phyloP scores from a whole-genome alignment of 1,284 basidiomycete species.

The Ceratobasidium sp. region DNA sequence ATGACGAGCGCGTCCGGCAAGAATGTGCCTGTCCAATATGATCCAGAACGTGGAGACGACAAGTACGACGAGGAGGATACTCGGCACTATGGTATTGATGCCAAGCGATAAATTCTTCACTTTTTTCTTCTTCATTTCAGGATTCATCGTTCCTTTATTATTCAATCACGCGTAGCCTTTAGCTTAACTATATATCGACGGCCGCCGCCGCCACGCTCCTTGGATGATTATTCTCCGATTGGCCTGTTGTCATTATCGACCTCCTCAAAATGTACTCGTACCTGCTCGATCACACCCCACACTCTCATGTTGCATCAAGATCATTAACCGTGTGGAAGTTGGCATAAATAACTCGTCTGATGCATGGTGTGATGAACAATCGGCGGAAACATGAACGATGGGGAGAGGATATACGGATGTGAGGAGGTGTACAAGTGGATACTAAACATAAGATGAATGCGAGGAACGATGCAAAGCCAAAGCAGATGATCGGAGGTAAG shows the following conservation, averaged over 20 bases:
- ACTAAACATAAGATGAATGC: slow-evolving; percentile 41
- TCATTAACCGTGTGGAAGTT: slow-evolving; percentile 18
- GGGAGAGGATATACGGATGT: slow-evolving; percentile 23
- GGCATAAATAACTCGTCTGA: slow-evolving; percentile 31
- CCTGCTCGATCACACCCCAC: background rate
- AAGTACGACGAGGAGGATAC: slow-evolving; percentile 21
- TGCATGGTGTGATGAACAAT: slow-evolving; percentile 32
- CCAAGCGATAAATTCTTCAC: slow-evolving; percentile 2
- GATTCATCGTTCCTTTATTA: background rate
- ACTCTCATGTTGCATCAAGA: slow-evolving; percentile 16
- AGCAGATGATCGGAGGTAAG: slow-evolving; percentile 31
- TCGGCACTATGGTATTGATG: slow-evolving; percentile 27
- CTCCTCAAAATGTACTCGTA: slow-evolving; percentile 16
- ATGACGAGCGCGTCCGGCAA: slow-evolving; percentile 3
- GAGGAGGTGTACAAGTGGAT: slow-evolving; percentile 40
- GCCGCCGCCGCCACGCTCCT: background rate
- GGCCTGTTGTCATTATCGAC: background rate
- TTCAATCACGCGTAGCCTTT: background rate
- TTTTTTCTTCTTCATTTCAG: too few relatives aligned
- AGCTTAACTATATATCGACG: slow-evolving; percentile 10
- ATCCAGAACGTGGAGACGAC: slow-evolving; percentile 31
- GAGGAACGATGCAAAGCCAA: slow-evolving; percentile 40
- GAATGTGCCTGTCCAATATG: slow-evolving; percentile 17
- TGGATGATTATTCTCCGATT: too few relatives aligned
- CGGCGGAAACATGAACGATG: slow-evolving; percentile 19